Conservation (phyloP, 2,329 filamentous ascomycete species). For the Cladosporium colombiae region DNA sequence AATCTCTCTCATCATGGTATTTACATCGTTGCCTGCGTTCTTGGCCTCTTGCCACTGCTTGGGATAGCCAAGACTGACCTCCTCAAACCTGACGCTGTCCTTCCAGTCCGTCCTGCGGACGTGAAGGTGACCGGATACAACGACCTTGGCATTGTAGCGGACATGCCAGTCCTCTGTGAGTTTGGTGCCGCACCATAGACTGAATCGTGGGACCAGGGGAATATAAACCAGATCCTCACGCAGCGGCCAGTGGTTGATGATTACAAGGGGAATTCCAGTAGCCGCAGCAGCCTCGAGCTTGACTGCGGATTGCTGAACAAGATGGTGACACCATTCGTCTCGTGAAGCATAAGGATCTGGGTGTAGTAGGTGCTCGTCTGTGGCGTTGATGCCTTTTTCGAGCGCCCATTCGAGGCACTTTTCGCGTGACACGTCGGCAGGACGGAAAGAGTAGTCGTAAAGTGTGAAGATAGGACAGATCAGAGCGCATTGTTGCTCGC, state of each 20-base stretch:
- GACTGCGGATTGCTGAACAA: conserved; percentile 43
- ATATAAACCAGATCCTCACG: conserved; percentile 48
- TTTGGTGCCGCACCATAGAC: conserved; percentile 51
- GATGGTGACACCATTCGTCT: conserved; percentile 48
- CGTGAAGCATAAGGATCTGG: conserved; percentile 47
- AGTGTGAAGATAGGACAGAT: conserved; percentile 60
- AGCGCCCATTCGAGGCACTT: conserved; percentile 50
- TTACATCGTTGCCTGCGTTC: conserved; percentile 46
- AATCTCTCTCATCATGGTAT: conserved; percentile 49
- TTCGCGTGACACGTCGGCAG: conserved; percentile 50
- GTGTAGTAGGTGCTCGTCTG: conserved; percentile 49
- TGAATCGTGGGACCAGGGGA: conserved; percentile 46
- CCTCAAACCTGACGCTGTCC: conserved; percentile 49
- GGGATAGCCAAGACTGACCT: conserved; percentile 51
- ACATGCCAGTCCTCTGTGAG: conserved; percentile 51
- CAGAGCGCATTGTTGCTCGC: conserved; percentile 50
- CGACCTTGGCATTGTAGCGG: conserved; percentile 48
- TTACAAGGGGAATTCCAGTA: conserved; percentile 41
- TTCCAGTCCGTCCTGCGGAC: conserved; percentile 50
- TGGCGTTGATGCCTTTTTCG: conserved; percentile 48
- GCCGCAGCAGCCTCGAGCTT: conserved; percentile 41
- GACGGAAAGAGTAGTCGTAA: conserved; percentile 62
- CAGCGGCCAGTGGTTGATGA: conserved; percentile 51
- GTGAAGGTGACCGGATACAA: conserved; percentile 50
- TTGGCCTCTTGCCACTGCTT: conserved; percentile 49